phyloP scores from a whole-genome alignment of 805 yeast genomes.

The Myxozyma neglecta region DNA sequence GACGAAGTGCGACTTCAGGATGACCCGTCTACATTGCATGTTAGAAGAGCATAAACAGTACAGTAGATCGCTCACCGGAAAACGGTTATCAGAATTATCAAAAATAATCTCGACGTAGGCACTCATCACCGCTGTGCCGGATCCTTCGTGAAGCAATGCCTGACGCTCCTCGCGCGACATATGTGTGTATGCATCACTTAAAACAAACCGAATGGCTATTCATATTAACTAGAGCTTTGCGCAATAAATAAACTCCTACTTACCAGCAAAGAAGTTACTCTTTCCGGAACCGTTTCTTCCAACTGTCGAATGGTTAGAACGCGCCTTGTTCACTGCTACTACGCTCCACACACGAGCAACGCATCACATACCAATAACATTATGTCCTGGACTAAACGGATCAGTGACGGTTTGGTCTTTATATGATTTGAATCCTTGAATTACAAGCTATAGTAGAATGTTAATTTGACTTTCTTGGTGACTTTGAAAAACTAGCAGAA shows the following conservation, averaged over 20 bases:
- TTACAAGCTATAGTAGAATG: constrained; percentile 48
- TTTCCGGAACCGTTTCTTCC: constrained; percentile 98
- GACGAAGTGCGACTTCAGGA: constrained; percentile 69
- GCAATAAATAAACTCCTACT: neutral
- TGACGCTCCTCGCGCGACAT: constrained; percentile 83
- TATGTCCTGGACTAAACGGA: constrained; percentile 73
- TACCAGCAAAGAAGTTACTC: constrained; percentile 79
- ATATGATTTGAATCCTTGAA: constrained; percentile 93
- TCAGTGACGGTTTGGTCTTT: constrained; percentile 78
- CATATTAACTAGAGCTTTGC: neutral
- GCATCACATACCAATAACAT: constrained; percentile 57
- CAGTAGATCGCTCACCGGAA: constrained; percentile 46
- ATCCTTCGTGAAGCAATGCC: constrained; percentile 84
- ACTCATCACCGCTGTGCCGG: constrained; percentile 73
- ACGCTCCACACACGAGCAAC: constrained; percentile 10
- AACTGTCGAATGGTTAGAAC: constrained; percentile 38
- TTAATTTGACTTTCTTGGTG: neutral
- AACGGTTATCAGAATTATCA: constrained; percentile 74
- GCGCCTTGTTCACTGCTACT: neutral
- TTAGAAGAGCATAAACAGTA: neutral
- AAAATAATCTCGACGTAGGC: constrained; percentile 90
- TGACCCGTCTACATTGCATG: constrained; percentile 46
- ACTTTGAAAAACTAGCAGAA: neutral
- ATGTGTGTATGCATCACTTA: constrained; percentile 85
- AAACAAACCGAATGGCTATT: constrained; percentile 79